Evolutionary conservation across 2,329 filamentous ascomycete species (phyloP), one percentile per base, ranked within the genome.

Genomic region (Annulohypoxylon truncatum): DNA sequence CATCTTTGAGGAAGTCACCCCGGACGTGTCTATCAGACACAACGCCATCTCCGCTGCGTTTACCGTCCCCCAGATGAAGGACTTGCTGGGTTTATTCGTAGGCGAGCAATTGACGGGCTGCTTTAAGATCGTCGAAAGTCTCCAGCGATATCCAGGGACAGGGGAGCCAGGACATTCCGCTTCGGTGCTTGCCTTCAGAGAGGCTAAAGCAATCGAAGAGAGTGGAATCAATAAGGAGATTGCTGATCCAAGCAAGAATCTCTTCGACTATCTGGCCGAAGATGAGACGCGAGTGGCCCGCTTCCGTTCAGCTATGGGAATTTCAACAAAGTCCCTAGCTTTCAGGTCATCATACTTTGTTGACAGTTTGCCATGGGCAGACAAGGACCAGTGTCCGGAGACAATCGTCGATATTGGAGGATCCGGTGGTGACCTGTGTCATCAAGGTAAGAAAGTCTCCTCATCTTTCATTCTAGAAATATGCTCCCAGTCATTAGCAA

Each of bases 341-440:
- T 72, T 68, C 22, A 53, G 61, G 8, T 47, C 60, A 20, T 22
- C 58, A 7, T 69, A 73, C 47, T 74, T 75, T 56, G 70, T 72
- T 10, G 71, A 74, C n/a, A 67, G 26, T 28, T 59, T 75, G 54
- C 72, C 73, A 7, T 76, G 73, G 73, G 60, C 29, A 10, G 67
- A 72, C 28, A 35, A 55, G 20, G 52, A 20, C 6, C 53, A 57
- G 0, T 74, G 71, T 18, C 74, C 74, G 1, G 56, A 52, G 59
- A 71, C 58, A 0, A 56, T 76, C 15, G 73, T 71, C 4, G 74
- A 76, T 24, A 66, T 76, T 33, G 74, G 71, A 13, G 74, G 74
- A 20, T 68, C 73, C 1, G 69, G 69, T 18, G 73, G 74, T 18
- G 73, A 74, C 20, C 20, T 76, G 7, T 60, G 67, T 57, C 64